A percentile compares a stretch with the other conserved stretches of the same genome.
These are phyloP conservation scores for Exophiala oligosperma DNA, from an alignment of 2,329 filamentous ascomycete genomes.

Conservation along the genomic window DNA sequence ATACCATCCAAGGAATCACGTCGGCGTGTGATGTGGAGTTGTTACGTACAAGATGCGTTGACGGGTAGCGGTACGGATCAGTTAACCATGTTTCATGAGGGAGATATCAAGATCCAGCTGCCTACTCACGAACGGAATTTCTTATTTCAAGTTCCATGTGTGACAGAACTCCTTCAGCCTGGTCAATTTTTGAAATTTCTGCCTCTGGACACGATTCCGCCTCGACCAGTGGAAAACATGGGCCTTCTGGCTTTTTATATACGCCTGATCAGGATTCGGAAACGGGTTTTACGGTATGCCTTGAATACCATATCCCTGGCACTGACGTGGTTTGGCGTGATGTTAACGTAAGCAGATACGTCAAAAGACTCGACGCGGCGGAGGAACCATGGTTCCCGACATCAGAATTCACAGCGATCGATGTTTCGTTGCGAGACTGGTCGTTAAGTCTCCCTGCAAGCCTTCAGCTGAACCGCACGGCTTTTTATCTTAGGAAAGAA, in stretches of 20 bases:
- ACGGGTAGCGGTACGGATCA: slow-evolving; percentile 36
- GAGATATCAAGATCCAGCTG: slow-evolving; percentile 34
- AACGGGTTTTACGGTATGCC: slow-evolving; percentile 7
- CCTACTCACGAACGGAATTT: slow-evolving; percentile 34
- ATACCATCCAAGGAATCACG: slow-evolving; percentile 31
- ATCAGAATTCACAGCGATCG: slow-evolving; percentile 45
- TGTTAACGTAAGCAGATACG: slow-evolving; percentile 33
- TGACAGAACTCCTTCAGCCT: slow-evolving; percentile 32
- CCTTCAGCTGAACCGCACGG: slow-evolving; percentile 46
- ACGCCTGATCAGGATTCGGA: slow-evolving; percentile 9
- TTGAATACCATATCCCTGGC: neutral
- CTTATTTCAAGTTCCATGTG: slow-evolving; percentile 31
- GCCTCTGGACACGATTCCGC: slow-evolving; percentile 5
- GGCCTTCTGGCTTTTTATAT: slow-evolving; percentile 12
- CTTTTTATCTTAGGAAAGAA: slow-evolving; percentile 49
- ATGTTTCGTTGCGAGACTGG: slow-evolving; percentile 44
- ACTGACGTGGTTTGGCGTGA: neutral
- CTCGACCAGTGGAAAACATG: slow-evolving; percentile 10
- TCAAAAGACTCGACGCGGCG: slow-evolving; percentile 43
- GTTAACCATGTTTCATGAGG: slow-evolving; percentile 33
- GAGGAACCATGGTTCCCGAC: slow-evolving; percentile 46
- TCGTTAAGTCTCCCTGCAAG: slow-evolving; percentile 45
- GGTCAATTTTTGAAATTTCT: slow-evolving; percentile 25
- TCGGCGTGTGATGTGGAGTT: slow-evolving; percentile 35
- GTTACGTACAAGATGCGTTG: slow-evolving; percentile 34